Conservation (phyloP, 306 rosid genomes). For the Inga laurina region DNA sequence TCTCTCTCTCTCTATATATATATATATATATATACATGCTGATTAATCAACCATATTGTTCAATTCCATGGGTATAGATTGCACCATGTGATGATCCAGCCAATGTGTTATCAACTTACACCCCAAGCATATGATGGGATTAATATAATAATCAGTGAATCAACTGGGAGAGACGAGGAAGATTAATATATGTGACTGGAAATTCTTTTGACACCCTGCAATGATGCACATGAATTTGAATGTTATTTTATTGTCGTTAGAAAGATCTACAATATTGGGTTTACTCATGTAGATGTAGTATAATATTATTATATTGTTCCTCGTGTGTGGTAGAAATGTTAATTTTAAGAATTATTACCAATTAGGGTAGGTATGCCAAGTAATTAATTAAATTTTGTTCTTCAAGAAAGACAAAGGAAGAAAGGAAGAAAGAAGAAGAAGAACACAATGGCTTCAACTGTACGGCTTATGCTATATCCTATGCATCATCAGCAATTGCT, state of each 20-base stretch:
- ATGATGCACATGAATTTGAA: constrained; percentile 28
- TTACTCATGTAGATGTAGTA: neutral
- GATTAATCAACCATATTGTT: neutral
- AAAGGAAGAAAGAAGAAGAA: neutral
- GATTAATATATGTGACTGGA: neutral
- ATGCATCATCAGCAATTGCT: constrained; percentile 41
- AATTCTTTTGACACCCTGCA: neutral
- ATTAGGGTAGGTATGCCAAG: neutral
- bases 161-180: neutral
- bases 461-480: constrained; percentile 52
- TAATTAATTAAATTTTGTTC: neutral
- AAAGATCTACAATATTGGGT: neutral
- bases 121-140: neutral
- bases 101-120: neutral
- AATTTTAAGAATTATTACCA: neutral
- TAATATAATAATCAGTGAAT: neutral
- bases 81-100: neutral
- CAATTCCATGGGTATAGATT: neutral
- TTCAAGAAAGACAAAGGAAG: neutral
- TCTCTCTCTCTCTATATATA: neutral
- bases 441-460: constrained; percentile 45
- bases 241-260: constrained; percentile 23
- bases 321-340: neutral
- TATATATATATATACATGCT: neutral
- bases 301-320: neutral